Evolutionary conservation across 148 eudicot genomes (phyloP).

Genomic region (Salicornia ramosissima): DNA sequence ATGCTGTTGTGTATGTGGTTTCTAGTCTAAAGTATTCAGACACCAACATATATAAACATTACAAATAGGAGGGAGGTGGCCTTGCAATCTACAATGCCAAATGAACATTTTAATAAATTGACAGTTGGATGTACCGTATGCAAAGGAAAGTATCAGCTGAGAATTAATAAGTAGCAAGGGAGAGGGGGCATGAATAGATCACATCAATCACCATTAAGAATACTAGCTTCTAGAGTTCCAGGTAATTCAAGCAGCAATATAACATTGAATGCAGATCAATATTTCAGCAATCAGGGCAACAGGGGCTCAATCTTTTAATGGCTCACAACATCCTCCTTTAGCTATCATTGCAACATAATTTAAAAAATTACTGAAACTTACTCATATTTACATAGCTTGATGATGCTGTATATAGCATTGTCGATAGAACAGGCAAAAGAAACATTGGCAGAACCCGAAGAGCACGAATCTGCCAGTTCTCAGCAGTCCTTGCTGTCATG

Average conservation of each 20-base stretch:
- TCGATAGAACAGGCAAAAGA: conserved; percentile 66
- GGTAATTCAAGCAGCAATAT: not conserved
- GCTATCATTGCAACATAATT: conserved; percentile 1
- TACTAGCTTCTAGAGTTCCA: not conserved
- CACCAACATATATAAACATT: too few relatives aligned
- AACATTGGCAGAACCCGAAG: conserved; percentile 83
- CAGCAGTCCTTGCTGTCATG: conserved; percentile 61
- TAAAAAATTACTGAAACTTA: conserved; percentile 33
- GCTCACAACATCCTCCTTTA: not conserved
- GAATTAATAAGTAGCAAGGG: not conserved
- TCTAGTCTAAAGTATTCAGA: too few relatives aligned
- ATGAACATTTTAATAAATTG: too few relatives aligned
- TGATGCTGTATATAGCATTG: conserved; percentile 46
- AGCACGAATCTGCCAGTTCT: conserved; percentile 83
- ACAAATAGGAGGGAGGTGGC: too few relatives aligned
- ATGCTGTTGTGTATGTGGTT: not conserved
- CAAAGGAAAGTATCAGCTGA: too few relatives aligned
- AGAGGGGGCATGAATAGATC: not conserved
- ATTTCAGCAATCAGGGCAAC: not conserved
- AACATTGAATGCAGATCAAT: not conserved
- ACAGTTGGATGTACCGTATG: too few relatives aligned
- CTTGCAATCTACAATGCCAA: too few relatives aligned
- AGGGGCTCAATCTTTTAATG: not conserved
- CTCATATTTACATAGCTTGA: conserved; percentile 56
- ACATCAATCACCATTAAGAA: not conserved